Evolutionary conservation across 1,139 yeast genomes (phyloP).

Genomic region (Tardiomyces depauwii): DNA sequence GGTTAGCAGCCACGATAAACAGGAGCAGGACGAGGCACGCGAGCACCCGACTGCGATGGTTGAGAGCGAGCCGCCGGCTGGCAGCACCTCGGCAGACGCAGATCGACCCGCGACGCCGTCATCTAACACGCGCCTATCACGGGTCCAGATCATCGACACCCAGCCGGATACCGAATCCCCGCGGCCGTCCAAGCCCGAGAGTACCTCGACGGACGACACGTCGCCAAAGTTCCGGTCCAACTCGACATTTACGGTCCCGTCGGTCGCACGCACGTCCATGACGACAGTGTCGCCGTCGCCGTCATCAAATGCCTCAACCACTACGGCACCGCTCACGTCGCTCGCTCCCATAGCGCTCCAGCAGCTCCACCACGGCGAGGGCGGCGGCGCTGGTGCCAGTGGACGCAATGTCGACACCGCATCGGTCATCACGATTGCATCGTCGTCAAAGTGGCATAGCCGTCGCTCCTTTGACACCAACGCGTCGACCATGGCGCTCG

Average conservation of each 20-base stretch:
- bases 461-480: conserved; percentile 28
- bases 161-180: conserved; percentile 6
- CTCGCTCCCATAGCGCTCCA: background rate
- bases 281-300: conserved; percentile 19
- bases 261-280: conserved; percentile 19
- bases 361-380: background rate
- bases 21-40: no score
- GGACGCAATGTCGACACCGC: conserved; percentile 19
- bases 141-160: conserved; percentile 15
- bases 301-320: conserved; percentile 2
- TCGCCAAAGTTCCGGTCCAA: conserved; percentile 8
- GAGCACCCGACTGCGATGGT: no score
- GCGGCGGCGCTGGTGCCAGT: background rate
- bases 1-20: no score
- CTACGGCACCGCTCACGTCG: conserved; percentile 10
- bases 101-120: conserved; percentile 18
- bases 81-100: conserved; percentile 12
- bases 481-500: conserved; percentile 28
- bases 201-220: background rate
- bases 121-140: conserved; percentile 11
- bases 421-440: conserved; percentile 28
- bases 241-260: conserved; percentile 22
- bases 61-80: no score
- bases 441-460: conserved; percentile 26
- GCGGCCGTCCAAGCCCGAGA: conserved; percentile 12